Base-by-base conservation (phyloP, 1,284 basidiomycete genomes). In the Apiotrichum akiyoshidainum region DNA sequence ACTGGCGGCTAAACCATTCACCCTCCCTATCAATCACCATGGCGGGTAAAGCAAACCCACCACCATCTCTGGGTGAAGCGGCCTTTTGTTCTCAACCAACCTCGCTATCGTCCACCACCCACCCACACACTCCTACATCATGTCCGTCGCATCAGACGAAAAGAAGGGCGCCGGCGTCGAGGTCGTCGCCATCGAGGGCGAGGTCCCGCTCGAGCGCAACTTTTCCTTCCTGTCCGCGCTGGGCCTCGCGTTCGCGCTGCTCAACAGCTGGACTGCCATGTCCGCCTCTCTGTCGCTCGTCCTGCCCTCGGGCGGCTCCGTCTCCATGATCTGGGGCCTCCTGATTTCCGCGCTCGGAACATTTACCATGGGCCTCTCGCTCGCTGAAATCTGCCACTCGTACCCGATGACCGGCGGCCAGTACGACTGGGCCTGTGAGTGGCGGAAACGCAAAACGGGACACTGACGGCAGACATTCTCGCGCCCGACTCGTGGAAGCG, bases 251-350 rank as follows among this genome's bases (percentile, higher is more conserved):
- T 62, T 62, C 21, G 61, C 61, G 7, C 54, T 62, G 14, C 57
- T 62, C 37, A 62, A 62, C 57, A 42, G 35, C 16, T 62, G 57
- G 57, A 62, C 50, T 26, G 57, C 10, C 57, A 59, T 49, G 57
- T 44, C 58, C 19, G 44, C 53, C 17, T 46, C 37, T 13, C 46
- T 57, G n/a, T 46, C 45, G 44, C 46, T 69, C 12, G 62, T 65
- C 11, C 66, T 77, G 17, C 59, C 72, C 11, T 71, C 69, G 0
- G 76, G 75, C 7, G 76, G 75, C 1, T 67, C 69, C 12, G 65
- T 69, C 17, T 67, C 70, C 2, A 69, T 75, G 46, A 64, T 75
- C 19, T 78, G 72, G 72, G 76, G 76, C 16, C 64, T 78, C 44
- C 47, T 73, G 14, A 62, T 65, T 0, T 64, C 63, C 2, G 63